Evolutionary conservation across 2,329 filamentous ascomycete genomes (phyloP).

Genomic region (Talaromyces pinophilus): DNA sequence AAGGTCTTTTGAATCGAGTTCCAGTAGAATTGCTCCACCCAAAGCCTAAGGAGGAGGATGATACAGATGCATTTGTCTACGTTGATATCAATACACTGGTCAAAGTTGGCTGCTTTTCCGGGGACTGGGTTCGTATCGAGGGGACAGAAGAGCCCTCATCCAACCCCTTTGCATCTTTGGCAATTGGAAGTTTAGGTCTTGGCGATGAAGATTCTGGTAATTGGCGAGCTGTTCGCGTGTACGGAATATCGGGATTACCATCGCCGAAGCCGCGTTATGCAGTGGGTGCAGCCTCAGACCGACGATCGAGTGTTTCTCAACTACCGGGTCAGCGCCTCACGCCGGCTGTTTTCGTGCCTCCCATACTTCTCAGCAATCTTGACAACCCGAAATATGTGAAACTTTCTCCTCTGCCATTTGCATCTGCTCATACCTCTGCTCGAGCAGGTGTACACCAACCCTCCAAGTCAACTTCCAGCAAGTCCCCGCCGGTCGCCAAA

Average conservation of each 20-base stretch:
- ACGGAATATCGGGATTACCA: conserved; percentile 72
- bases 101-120: conserved; percentile 93
- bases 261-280: conserved; percentile 58
- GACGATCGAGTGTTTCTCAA: conserved; percentile 58
- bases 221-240: conserved; percentile 86
- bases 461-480: conserved; percentile 46
- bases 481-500: conserved; percentile 61
- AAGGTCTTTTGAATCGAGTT: conserved; percentile 72
- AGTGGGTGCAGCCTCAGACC: conserved; percentile 51
- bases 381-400: conserved; percentile 76
- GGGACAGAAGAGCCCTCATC: conserved; percentile 66
- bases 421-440: conserved; percentile 55
- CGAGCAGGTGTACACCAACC: conserved; percentile 56
- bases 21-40: conserved; percentile 80
- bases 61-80: conserved; percentile 82
- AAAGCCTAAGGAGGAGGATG: conserved; percentile 79
- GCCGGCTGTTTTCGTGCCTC: conserved; percentile 75
- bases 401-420: conserved; percentile 61
- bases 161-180: conserved; percentile 62
- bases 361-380: conserved; percentile 82
- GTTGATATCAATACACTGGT: conserved; percentile 84
- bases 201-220: conserved; percentile 62
- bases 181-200: conserved; percentile 55
- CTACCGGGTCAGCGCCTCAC: conserved; percentile 49
- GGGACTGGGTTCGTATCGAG: conserved; percentile 92